Evolutionary conservation across 164 flowering plant species (phyloP).

Genomic region (Piper betle): DNA sequence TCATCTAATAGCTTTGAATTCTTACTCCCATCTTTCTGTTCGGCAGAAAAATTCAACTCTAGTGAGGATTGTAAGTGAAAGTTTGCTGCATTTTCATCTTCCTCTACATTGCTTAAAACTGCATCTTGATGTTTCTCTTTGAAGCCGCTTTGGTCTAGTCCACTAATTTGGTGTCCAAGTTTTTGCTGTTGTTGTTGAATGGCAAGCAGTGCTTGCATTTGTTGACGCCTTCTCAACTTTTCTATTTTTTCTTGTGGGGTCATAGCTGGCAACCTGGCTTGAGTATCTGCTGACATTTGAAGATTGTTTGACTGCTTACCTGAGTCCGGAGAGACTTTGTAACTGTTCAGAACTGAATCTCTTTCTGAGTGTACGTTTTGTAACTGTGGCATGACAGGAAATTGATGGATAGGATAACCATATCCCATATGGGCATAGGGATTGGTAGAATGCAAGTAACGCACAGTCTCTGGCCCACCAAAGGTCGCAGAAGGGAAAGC

Average conservation of each 20-base stretch:
- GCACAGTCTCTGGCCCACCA: conserved; percentile 20
- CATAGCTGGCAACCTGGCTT: conserved; percentile 34
- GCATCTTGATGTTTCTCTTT: conserved; percentile 22
- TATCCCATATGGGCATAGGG: conserved; percentile 17
- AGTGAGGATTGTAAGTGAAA: conserved; percentile 17
- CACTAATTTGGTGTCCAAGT: conserved; percentile 27
- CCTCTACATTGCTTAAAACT: conserved; percentile 21
- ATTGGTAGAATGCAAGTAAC: conserved; percentile 23
- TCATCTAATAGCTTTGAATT: conserved; percentile 24
- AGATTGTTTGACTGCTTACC: conserved; percentile 8
- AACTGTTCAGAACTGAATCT: conserved; percentile 15
- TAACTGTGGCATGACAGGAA: conserved; percentile 21
- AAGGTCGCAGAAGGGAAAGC: conserved; percentile 26
- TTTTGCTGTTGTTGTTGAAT: conserved; percentile 74
- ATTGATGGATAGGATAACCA: conserved; percentile 26
- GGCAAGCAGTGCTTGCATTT: conserved; percentile 83
- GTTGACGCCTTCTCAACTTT: conserved; percentile 73
- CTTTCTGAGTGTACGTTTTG: conserved; percentile 21
- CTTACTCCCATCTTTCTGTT: conserved; percentile 40
- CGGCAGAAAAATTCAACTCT: conserved; percentile 31
- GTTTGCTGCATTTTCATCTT: conserved; percentile 23
- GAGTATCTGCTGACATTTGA: conserved; percentile 17
- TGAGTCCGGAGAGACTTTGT: conserved; percentile 23
- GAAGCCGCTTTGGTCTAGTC: conserved; percentile 13
- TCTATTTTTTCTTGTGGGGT: conserved; percentile 89